Conservation (phyloP, 148 eudicot genomes). For the Talinum fruticosum region DNA sequence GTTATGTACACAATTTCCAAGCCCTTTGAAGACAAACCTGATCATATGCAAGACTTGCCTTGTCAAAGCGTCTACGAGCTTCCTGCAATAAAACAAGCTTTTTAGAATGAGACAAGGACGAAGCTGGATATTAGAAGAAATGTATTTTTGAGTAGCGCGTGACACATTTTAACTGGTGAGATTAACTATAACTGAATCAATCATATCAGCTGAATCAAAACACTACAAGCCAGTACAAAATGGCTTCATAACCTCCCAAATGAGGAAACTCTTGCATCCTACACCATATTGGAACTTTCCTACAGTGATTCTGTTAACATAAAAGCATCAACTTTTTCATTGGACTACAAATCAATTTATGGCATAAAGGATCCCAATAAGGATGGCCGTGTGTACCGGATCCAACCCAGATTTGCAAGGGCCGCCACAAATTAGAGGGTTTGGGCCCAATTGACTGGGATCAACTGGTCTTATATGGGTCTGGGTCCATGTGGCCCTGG, state of each 20-base stretch:
- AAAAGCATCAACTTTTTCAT: neutral
- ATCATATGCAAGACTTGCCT: slow-evolving; percentile 87
- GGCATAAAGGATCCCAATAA: neutral
- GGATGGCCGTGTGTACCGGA: too few species aligned
- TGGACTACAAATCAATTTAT: neutral
- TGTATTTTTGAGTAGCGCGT: neutral
- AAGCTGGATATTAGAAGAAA: neutral
- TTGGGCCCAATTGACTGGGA: too few species aligned
- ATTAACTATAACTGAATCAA: neutral
- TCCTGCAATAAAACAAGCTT: slow-evolving; percentile 56
- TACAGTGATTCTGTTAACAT: neutral
- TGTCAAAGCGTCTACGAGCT: slow-evolving; percentile 95
- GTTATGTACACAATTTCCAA: neutral
- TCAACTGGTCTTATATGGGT: too few species aligned
- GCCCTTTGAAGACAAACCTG: slow-evolving; percentile 55
- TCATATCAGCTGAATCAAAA: neutral
- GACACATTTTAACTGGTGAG: neutral
- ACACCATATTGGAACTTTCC: neutral
- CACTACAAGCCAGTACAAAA: neutral
- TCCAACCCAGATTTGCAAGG: too few species aligned
- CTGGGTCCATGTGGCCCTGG: too few species aligned
- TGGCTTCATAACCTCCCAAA: neutral
- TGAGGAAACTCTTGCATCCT: neutral
- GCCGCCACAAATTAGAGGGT: too few species aligned
- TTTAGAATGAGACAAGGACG: slow-evolving; percentile 19